These are phyloP conservation scores for Syncephalastrum sp. DNA, from an alignment of 371 early-diverging fungal species.

Conservation along the genomic window DNA sequence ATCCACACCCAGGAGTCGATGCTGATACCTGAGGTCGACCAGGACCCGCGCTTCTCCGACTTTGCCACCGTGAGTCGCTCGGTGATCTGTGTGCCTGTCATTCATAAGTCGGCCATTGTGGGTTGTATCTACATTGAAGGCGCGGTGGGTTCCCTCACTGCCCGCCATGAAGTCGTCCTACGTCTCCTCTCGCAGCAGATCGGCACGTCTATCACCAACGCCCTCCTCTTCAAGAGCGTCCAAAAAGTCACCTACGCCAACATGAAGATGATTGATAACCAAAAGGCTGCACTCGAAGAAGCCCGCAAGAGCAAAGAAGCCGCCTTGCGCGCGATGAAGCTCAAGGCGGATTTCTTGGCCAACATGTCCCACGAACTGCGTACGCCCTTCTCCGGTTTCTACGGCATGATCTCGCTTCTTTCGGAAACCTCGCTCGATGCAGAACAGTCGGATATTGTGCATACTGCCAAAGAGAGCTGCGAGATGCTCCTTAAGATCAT, in stretches of 20 bases:
- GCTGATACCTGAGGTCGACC: constrained; percentile 36
- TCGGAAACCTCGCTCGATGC: constrained; percentile 55
- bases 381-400: constrained; percentile 63
- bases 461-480: constrained; percentile 60
- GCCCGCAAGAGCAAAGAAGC: constrained; percentile 52
- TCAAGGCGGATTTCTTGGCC: constrained; percentile 57
- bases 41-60: constrained; percentile 44
- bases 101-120: constrained; percentile 54
- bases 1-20: constrained; percentile 42
- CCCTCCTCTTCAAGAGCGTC: constrained; percentile 51
- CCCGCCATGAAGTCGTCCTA: constrained; percentile 52
- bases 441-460: constrained; percentile 59
- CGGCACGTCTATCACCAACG: constrained; percentile 63
- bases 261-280: constrained; percentile 50
- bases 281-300: constrained; percentile 49
- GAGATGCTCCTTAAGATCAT: constrained; percentile 54
- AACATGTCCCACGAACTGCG: constrained; percentile 65
- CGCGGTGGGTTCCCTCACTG: constrained; percentile 49
- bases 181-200: constrained; percentile 57
- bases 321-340: constrained; percentile 46
- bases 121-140: constrained; percentile 63
- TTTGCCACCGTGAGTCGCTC: constrained; percentile 35
- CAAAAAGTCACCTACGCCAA: constrained; percentile 48
- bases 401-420: constrained; percentile 60
- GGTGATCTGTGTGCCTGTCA: constrained; percentile 57